Conservation (phyloP, 148 eudicot species). For the Heliamphora exappendiculata region DNA sequence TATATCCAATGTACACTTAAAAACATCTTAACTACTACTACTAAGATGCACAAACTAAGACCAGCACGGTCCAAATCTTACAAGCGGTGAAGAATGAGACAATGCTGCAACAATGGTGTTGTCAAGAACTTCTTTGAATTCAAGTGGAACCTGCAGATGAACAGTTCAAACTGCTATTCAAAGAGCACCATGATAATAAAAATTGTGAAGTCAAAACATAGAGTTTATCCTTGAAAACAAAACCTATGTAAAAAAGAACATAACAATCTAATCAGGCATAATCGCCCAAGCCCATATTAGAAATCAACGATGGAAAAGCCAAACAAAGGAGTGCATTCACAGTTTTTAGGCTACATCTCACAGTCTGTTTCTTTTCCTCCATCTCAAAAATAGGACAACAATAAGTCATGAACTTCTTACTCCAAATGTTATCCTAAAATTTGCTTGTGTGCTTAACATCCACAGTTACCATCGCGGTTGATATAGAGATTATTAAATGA, state of each 20-base stretch:
- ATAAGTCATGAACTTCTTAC: not conserved
- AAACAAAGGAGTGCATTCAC: slow-evolving; percentile 3
- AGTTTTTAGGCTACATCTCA: not conserved
- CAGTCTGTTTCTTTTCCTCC: not conserved
- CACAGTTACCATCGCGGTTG: not conserved
- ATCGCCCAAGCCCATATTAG: not conserved
- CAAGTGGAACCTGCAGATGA: slow-evolving; percentile 70
- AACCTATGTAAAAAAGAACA: not conserved
- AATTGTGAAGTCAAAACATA: slow-evolving; percentile 1
- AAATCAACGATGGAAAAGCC: not conserved
- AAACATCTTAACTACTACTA: not conserved
- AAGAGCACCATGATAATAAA: not conserved
- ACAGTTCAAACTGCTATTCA: slow-evolving; percentile 13
- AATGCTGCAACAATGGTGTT: slow-evolving; percentile 83
- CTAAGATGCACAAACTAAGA: not conserved
- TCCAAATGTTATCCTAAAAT: not conserved
- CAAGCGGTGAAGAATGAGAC: slow-evolving; percentile 76
- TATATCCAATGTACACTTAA: not conserved
- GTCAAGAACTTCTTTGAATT: slow-evolving; percentile 88
- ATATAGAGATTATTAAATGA: not conserved
- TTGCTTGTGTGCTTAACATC: not conserved
- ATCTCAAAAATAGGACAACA: not conserved
- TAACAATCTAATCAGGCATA: not conserved
- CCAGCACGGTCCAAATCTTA: slow-evolving; percentile 26
- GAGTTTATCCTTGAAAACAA: slow-evolving; percentile 8